Percentiles rank a stretch among this genome's conserved stretches.
Conservation (phyloP, 176 grass and related monocot species). For the Phoenix dactylifera region DNA sequence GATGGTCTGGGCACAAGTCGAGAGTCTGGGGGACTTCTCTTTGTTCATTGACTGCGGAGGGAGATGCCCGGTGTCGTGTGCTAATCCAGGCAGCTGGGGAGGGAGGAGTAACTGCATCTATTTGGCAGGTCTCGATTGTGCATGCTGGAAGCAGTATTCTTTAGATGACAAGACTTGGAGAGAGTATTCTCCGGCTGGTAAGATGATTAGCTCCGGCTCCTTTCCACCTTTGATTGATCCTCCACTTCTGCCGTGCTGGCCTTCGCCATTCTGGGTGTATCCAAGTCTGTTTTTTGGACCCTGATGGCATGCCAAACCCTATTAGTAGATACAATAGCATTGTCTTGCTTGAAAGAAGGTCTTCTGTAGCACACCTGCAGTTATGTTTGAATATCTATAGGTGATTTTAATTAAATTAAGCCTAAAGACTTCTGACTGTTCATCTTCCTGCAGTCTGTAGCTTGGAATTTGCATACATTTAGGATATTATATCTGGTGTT, state of each 20-base stretch:
- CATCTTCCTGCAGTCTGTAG: too few relatives aligned
- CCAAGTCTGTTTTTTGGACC: slow-evolving; percentile 18
- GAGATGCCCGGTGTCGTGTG: slow-evolving; percentile 11
- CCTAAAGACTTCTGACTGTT: too few relatives aligned
- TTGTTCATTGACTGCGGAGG: slow-evolving; percentile 20
- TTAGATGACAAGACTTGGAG: not conserved
- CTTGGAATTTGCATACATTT: too few relatives aligned
- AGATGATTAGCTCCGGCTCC: too few relatives aligned
- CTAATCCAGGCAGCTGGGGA: slow-evolving; percentile 18
- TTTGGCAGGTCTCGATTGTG: not conserved
- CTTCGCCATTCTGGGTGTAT: slow-evolving; percentile 22
- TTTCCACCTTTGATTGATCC: not conserved
- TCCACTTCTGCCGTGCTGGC: not conserved
- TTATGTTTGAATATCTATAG: too few relatives aligned
- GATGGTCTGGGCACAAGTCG: slow-evolving; percentile 21
- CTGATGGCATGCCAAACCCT: too few relatives aligned
- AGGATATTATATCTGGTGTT: too few relatives aligned
- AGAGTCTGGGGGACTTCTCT: slow-evolving; percentile 10
- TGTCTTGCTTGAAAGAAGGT: too few relatives aligned
- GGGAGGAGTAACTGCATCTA: slow-evolving; percentile 16
- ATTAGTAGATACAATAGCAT: too few relatives aligned
- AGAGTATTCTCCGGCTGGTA: too few relatives aligned
- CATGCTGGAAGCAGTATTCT: slow-evolving; percentile 5
- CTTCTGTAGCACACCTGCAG: too few relatives aligned
- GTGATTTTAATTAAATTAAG: too few relatives aligned